These are phyloP conservation scores for Trichosporon sp. DNA, from an alignment of 1,284 basidiomycete genomes.

Conservation along the genomic window DNA sequence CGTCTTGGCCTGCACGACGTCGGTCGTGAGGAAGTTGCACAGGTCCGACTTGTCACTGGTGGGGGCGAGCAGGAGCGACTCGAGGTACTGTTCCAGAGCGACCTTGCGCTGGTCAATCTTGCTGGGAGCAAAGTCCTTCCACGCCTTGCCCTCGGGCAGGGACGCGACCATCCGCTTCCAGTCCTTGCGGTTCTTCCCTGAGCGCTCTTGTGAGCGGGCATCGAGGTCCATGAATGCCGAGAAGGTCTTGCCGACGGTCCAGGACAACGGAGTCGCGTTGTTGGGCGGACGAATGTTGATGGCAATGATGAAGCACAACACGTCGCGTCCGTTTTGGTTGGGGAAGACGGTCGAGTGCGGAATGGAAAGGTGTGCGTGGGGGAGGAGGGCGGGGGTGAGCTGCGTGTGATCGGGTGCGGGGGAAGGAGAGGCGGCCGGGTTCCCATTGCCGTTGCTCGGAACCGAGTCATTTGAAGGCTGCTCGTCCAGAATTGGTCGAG, in stretches of 20 bases:
- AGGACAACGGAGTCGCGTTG: constrained; percentile 55
- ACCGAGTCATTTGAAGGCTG: constrained; percentile 16
- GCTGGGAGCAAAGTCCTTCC: constrained; percentile 94
- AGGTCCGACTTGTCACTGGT: constrained; percentile 85
- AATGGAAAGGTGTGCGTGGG: constrained; percentile 43
- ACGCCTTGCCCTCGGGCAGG: constrained; percentile 85
- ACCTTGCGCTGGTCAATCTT: constrained; percentile 92
- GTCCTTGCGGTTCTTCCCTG: constrained; percentile 59
- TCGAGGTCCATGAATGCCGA: constrained; percentile 85
- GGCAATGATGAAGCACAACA: constrained; percentile 46
- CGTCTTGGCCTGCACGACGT: constrained; percentile 74
- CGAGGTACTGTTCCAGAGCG: constrained; percentile 80
- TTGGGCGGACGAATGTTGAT: constrained; percentile 43
- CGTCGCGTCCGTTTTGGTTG: constrained; percentile 45
- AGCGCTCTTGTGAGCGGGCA: constrained; percentile 56
- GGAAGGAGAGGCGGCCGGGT: constrained; percentile 3
- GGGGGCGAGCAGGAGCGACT: constrained; percentile 74
- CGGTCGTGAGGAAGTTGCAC: constrained; percentile 86
- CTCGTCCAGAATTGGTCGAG: constrained; percentile 8
- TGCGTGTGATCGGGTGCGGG: constrained; percentile 18
- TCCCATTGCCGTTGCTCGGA: not conserved
- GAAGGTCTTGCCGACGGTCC: constrained; percentile 92
- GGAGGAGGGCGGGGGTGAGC: constrained; percentile 37
- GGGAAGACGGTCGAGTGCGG: constrained; percentile 45
- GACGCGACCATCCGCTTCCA: constrained; percentile 68